These are phyloP conservation scores for Hawksworthiomyces lignivorus DNA, from an alignment of 2,329 filamentous ascomycete genomes.

Conservation along the genomic window DNA sequence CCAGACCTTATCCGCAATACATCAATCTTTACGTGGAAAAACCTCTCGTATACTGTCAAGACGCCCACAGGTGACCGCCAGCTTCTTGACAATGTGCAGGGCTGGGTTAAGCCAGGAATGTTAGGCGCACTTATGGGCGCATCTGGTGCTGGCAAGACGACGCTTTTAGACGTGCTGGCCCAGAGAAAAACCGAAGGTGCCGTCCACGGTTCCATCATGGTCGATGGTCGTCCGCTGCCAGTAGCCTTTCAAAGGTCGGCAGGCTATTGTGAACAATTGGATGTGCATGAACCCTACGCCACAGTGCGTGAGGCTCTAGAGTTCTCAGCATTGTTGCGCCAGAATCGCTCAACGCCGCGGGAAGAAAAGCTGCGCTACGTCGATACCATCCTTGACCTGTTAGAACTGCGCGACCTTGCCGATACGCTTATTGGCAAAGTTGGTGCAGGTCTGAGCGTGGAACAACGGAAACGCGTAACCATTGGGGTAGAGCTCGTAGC, in stretches of 20 bases:
- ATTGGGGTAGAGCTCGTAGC: constrained; percentile 56
- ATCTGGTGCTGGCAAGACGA: constrained; percentile 79
- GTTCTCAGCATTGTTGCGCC: constrained; percentile 67
- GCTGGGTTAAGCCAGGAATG: constrained; percentile 76
- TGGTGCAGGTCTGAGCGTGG: constrained; percentile 46
- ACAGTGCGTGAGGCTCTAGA: constrained; percentile 71
- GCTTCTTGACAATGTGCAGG: constrained; percentile 72
- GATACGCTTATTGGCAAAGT: constrained; percentile 39
- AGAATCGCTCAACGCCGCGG: constrained; percentile 54
- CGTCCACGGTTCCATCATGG: constrained; percentile 65
- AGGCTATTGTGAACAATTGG: constrained; percentile 74
- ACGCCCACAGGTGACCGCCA: constrained; percentile 53
- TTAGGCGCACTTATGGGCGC: constrained; percentile 75
- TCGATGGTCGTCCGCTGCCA: constrained; percentile 66
- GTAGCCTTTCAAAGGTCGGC: constrained; percentile 71
- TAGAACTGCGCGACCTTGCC: constrained; percentile 40
- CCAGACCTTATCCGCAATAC: constrained; percentile 49
- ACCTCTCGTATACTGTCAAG: constrained; percentile 62
- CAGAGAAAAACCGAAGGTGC: constrained; percentile 72
- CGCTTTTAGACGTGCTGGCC: constrained; percentile 73
- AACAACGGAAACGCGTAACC: constrained; percentile 48
- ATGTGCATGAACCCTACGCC: constrained; percentile 64
- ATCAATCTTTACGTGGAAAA: constrained; percentile 67
- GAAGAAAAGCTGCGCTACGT: constrained; percentile 70
- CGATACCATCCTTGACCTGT: constrained; percentile 64